phyloP scores from a whole-genome alignment of 2,329 filamentous ascomycete species.

The Phyllosticta paracitricarpa region DNA sequence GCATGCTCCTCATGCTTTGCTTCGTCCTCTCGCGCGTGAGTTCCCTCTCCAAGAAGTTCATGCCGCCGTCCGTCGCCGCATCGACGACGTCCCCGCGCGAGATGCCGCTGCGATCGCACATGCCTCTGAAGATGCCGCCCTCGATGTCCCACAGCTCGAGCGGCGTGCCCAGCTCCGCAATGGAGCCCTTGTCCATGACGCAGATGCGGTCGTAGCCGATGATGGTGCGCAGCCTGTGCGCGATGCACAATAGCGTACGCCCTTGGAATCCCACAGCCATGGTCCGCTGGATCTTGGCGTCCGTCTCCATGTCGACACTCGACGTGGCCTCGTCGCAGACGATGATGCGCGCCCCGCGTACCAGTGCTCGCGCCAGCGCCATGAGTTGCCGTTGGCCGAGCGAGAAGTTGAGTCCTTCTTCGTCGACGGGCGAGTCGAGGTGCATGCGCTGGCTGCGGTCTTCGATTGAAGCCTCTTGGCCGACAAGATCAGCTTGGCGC shows the following conservation, averaged over 20 bases:
- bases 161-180: constrained; percentile 79
- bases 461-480: constrained; percentile 37
- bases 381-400: constrained; percentile 92
- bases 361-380: constrained; percentile 83
- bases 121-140: constrained; percentile 72
- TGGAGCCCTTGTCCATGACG: constrained; percentile 84
- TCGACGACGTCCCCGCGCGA: constrained; percentile 32
- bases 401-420: constrained; percentile 93
- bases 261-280: constrained; percentile 78
- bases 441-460: constrained; percentile 54
- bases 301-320: constrained; percentile 90
- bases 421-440: constrained; percentile 77
- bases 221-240: constrained; percentile 84
- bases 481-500: constrained; percentile 64
- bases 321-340: constrained; percentile 95
- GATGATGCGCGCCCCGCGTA: constrained; percentile 81
- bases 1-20: not conserved
- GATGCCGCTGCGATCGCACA: constrained; percentile 85
- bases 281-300: constrained; percentile 86
- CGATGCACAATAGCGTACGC: constrained; percentile 84
- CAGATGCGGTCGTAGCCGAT: constrained; percentile 91
- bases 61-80: constrained; percentile 1
- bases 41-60: not conserved
- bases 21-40: not conserved
- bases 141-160: constrained; percentile 56